phyloP scores from a whole-genome alignment of 1,139 yeast species.

The Sugiyamaella grinbergsii region DNA sequence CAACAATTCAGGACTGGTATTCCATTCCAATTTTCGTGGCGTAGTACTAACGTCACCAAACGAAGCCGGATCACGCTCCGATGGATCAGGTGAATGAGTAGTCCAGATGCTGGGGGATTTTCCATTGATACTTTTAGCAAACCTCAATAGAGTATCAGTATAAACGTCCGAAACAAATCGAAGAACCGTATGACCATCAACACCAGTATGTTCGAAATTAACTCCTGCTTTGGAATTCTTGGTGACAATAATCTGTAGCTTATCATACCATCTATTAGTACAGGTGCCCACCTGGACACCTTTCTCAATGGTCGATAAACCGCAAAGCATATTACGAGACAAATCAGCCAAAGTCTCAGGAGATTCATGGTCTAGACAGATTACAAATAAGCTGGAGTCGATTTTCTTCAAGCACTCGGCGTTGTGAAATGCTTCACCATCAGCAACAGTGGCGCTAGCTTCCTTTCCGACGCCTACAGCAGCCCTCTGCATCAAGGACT shows the following conservation, averaged over 20 bases:
- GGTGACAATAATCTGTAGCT: conserved; percentile 85
- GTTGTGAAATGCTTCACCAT: conserved; percentile 46
- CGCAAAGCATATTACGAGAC: conserved; percentile 84
- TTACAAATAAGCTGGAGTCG: conserved; percentile 78
- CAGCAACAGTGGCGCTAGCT: conserved; percentile 39
- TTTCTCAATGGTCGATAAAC: conserved; percentile 72
- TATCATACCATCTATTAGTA: conserved; percentile 94
- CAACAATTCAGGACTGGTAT: conserved; percentile 72
- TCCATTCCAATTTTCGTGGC: conserved; percentile 90
- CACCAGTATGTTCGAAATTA: conserved; percentile 93
- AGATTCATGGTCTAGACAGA: conserved; percentile 78
- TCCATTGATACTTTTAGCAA: conserved; percentile 80
- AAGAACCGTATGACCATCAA: conserved; percentile 91
- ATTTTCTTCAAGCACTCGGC: conserved; percentile 70
- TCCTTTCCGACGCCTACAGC: no score
- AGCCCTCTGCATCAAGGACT: conserved; percentile 44
- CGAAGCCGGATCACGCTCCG: conserved; percentile 47
- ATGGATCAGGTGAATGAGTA: conserved; percentile 51
- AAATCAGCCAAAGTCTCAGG: conserved; percentile 67
- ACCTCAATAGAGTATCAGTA: conserved; percentile 84
- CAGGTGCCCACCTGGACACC: conserved; percentile 94
- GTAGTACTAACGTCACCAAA: conserved; percentile 50
- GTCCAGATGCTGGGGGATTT: conserved; percentile 82
- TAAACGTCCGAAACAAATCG: conserved; percentile 87
- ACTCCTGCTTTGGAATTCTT: conserved; percentile 91